Conservation (phyloP, 495 filamentous ascomycete species). For the Beverwykella pulmonaria region DNA sequence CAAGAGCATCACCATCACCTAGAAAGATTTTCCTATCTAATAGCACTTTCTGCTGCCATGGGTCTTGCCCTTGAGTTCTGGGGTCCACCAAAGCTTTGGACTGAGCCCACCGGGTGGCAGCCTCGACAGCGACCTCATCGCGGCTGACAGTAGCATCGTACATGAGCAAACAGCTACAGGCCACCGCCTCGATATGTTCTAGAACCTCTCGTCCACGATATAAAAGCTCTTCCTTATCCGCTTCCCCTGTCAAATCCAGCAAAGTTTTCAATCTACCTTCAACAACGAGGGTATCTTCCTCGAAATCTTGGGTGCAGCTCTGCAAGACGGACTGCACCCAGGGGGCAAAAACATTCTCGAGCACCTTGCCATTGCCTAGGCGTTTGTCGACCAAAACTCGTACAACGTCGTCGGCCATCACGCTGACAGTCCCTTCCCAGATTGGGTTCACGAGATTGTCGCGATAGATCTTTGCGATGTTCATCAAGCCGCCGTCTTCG, state of each 20-base stretch:
- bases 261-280: conserved; percentile 9
- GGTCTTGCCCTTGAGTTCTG: background rate
- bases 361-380: conserved; percentile 44
- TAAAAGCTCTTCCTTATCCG: conserved; percentile 32
- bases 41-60: background rate
- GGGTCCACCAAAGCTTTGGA: background rate
- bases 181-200: conserved; percentile 33
- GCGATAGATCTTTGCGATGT: conserved; percentile 65
- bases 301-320: background rate
- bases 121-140: conserved; percentile 27
- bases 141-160: conserved; percentile 39
- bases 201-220: conserved; percentile 36
- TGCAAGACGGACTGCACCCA: conserved; percentile 38
- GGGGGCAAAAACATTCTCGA: conserved; percentile 49
- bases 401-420: conserved; percentile 64
- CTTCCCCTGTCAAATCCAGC: conserved; percentile 4
- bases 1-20: background rate
- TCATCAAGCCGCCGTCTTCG: conserved; percentile 57
- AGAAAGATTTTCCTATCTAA: conserved; percentile 7
- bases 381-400: conserved; percentile 52
- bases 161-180: conserved; percentile 35
- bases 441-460: conserved; percentile 68
- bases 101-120: background rate
- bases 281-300: conserved; percentile 13
- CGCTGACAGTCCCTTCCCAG: conserved; percentile 78